Base-by-base conservation (phyloP, 2,329 filamentous ascomycete genomes). In the Pseudocercospora musae region DNA sequence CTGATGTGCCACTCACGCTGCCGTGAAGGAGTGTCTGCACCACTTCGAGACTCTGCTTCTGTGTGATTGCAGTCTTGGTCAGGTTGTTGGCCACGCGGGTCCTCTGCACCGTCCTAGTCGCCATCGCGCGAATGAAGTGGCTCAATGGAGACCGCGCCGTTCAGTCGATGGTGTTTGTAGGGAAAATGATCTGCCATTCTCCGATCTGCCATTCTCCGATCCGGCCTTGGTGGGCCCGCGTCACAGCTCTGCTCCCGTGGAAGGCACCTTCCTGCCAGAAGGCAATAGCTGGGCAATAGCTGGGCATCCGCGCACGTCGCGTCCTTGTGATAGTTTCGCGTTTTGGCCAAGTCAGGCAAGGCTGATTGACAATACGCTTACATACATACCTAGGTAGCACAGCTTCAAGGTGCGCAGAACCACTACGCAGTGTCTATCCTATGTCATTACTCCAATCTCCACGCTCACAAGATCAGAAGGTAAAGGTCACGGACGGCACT, bases 1-100 rank as follows among this genome's bases (percentile, higher is more conserved):
- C 23, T 40, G 9, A 9, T 23, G 33, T 15, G 29, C 13, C 31
- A 75, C 78, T 73, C 64, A 81, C 78, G 18, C 78, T 77, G 46
- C 78, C 75, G 66, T 81, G 80, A 9, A 83, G 68, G 67, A 81
- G 75, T 3, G 79, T 81, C 69, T 81, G 79, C 13, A 81, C 75
- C 44, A 82, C 69, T 59, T 80, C 79, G 42, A 78, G 71, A 62
- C 80, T 82, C 64, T 82, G 80, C 57, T 76, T 73, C 60, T 79
- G 77, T 13, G 66, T 67, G 44, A 73, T 62, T n/a, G 62, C 63
- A 8, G 71, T 72, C 46, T 69, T 70, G 52, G 71, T 76, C 11
- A 75, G 62, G 2, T 62, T 63, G 27, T 69, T 60, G 15, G 68
- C 60, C 21, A 56, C 27, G 42, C 58, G 56, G 2, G 60, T 63